Evolutionary conservation across 2,329 filamentous ascomycete species (phyloP), one percentile per base, ranked within the genome.

Genomic region (Trichoderma asperellum): DNA sequence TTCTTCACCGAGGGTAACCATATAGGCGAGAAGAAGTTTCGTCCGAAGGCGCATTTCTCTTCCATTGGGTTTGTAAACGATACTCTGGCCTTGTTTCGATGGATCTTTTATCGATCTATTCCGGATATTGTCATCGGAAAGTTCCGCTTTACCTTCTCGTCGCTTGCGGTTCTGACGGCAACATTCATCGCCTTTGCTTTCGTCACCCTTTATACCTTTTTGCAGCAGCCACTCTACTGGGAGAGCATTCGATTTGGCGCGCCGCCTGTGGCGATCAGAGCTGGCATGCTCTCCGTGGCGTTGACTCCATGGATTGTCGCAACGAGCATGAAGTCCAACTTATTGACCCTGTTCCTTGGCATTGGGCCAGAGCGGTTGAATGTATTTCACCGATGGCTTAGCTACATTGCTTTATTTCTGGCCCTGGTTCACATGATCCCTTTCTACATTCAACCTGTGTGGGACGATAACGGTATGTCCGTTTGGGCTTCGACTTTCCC

Each of bases 301-400:
- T 88, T 97, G 85, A 91, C 96, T 57, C 95, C 95, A 0, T 97
- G 94, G 94, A 95, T 97, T 72, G 84, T 97, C 62, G 93, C 91
- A 21, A 89, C 96, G 12, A 93, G 92, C 77, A 96, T 93, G 85
- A 97, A 97, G 80, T 91, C 93, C 18, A 98, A 97, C 76, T 77
- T 97, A 37, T 86, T 98, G 68, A 91, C 92, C 0, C 81, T 94
- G 68, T 81, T 97, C 69, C 97, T 94, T 5, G 95, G 95, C 16
- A 95, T 98, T 73, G 93, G 94, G 3, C 94, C 96, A 47, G 95
- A 98, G 78, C 87, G 95, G 60, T 86, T 98, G 62, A 97, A 97
- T 74, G 94, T 97, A 37, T 86, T 97, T 70, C 95, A 98, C 80
- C 89, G 95, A 74, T 98, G 94, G 94, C 89, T 92, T 8, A 93